Percentiles rank a stretch among this genome's conserved stretches.
phyloP scores from a whole-genome alignment of 371 early-diverging fungal species.

The Gilbertella persicaria region DNA sequence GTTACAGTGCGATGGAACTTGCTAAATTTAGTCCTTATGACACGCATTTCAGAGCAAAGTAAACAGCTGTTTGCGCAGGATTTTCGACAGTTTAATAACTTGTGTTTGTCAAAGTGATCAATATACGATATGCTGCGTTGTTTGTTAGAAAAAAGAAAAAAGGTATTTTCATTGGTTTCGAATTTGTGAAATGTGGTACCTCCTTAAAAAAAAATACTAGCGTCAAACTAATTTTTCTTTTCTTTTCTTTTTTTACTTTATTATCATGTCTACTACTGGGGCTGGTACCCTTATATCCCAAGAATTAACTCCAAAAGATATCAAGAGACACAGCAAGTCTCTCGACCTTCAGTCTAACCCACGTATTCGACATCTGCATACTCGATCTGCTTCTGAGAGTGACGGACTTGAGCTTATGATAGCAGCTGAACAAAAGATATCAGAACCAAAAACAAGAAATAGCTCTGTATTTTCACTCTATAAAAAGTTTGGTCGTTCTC shows the following conservation, averaged over 20 bases:
- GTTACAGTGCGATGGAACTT: too few relatives aligned
- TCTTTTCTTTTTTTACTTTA: slow-evolving; percentile 6
- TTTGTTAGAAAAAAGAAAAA: too few relatives aligned
- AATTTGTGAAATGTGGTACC: too few relatives aligned
- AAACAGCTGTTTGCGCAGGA: too few relatives aligned
- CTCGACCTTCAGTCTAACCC: slow-evolving; percentile 18
- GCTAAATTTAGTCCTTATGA: too few relatives aligned
- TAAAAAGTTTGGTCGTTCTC: slow-evolving; percentile 18
- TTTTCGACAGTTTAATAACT: too few relatives aligned
- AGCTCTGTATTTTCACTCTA: slow-evolving; percentile 22
- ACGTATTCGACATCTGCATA: slow-evolving; percentile 14
- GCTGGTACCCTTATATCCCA: slow-evolving; percentile 18
- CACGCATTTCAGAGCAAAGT: too few relatives aligned
- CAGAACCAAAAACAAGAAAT: background rate
- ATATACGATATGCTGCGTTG: too few relatives aligned
- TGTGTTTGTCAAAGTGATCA: too few relatives aligned
- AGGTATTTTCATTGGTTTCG: too few relatives aligned
- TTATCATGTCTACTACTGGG: slow-evolving; percentile 6
- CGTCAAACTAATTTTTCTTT: slow-evolving; percentile 3
- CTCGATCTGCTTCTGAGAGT: slow-evolving; percentile 20
- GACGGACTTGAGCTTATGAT: slow-evolving; percentile 16
- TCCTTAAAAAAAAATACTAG: too few relatives aligned
- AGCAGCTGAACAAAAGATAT: background rate
- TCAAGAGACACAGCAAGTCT: slow-evolving; percentile 20
- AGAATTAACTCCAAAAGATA: background rate